A percentile compares a stretch with the other conserved stretches of the same genome.
phyloP scores from a whole-genome alignment of 2,329 filamentous ascomycete genomes.

The Aaosphaeria arxii region DNA sequence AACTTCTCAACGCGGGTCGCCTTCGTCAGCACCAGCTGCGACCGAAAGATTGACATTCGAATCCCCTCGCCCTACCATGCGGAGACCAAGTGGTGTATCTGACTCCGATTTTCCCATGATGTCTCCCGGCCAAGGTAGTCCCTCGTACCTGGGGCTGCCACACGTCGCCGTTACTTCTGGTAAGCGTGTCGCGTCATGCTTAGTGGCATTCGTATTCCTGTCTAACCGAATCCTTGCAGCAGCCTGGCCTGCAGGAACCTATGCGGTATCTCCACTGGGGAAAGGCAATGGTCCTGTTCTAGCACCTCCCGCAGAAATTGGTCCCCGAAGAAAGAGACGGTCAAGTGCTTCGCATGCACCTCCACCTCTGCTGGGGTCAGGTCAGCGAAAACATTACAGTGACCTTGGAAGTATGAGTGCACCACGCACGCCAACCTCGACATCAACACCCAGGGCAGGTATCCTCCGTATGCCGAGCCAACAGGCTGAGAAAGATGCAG shows the following conservation, averaged over 20 bases:
- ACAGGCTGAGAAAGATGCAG: conserved; percentile 73
- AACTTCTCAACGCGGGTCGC: conserved; percentile 67
- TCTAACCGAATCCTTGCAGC: conserved; percentile 24
- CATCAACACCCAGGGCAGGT: conserved; percentile 41
- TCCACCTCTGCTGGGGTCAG: conserved; percentile 25
- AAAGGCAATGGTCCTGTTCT: conserved; percentile 20
- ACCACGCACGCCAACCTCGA: conserved; percentile 24
- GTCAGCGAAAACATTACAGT: conserved; percentile 31
- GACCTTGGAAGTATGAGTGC: conserved; percentile 17
- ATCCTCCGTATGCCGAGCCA: conserved; percentile 68
- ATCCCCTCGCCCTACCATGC: conserved; percentile 22
- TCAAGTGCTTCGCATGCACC: conserved; percentile 31
- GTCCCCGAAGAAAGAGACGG: conserved; percentile 31
- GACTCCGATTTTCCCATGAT: conserved; percentile 34
- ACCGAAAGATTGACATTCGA: conserved; percentile 26
- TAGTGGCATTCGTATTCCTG: no score
- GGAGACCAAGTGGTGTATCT: conserved; percentile 35
- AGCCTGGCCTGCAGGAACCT: conserved; percentile 1
- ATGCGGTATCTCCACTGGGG: no score
- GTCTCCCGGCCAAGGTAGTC: conserved; percentile 25
- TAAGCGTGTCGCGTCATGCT: conserved; percentile 3
- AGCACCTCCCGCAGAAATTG: conserved; percentile 32
- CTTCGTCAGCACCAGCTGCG: conserved; percentile 55
- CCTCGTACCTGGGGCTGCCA: conserved; percentile 22
- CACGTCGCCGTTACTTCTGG: conserved; percentile 20